Evolutionary conservation across 306 rosid species (phyloP), one percentile per base, ranked within the genome.

Genomic region (Inga oerstediana): DNA sequence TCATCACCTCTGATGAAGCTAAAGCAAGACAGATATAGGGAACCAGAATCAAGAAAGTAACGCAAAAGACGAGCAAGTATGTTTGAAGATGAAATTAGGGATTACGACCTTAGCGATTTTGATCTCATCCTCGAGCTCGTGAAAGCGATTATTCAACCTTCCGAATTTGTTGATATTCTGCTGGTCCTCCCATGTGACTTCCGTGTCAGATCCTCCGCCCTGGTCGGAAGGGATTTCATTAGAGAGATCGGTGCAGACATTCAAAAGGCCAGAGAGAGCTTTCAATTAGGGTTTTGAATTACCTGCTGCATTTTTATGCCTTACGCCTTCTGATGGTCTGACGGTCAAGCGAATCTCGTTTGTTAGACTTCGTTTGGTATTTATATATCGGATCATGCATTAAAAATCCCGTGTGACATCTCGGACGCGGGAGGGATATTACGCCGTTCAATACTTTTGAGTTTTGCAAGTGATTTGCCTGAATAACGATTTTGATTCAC

Each of bases 71-170:
- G 37, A 76, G 37, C 14, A 52, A 34, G 59, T 2, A 22, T 9
- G 22, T 2, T 16, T 24, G 10, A 14, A n/a, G 52, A 41, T 22
- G 32, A 30, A 34, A 39, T 43, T 39, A 24, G n/a, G 15, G 13
- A 68, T 48, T 79, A 93, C 17, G 8, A 62, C 98, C 98, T 93
- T 90, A 15, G 97, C 93, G 48, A 85, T 20, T 84, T 87, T 96
- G 86, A 93, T 90, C 84, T 96, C 99, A 76, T 93, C 99, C 24
- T 96, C 90, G 45, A 96, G 98, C 87, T 96, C 98, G 87, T 96
- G 99, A 78, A 91, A 80, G 52, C 99, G 97, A 87, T 92, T 93
- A 72, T 92, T 96, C 82, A 93, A 81, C 85, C 99, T 86, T 76
- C 97, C 97, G 71, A 96, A 96, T 72, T 92, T 96, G 92, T 95